Base-by-base conservation (phyloP, 306 rosid genomes). In the Nissolia schottii region DNA sequence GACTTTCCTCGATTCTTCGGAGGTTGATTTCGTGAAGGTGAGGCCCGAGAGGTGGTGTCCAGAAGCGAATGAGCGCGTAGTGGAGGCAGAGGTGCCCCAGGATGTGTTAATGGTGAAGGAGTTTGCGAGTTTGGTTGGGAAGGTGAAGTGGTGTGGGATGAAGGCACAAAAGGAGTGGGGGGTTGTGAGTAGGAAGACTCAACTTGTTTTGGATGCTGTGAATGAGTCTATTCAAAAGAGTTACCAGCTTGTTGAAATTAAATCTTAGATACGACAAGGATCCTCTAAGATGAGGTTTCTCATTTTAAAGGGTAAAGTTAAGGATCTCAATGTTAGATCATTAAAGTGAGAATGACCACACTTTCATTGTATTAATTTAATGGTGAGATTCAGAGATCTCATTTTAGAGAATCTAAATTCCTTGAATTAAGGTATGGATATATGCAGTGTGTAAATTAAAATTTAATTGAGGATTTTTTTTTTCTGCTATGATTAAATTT, bases 51-150 rank as follows among this genome's bases (percentile, higher is more conserved):
- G n/a, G 65, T 80, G 84, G 84, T 80, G 81, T 5, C 84, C 84
- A 0, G 70, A 70, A 27, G 16, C 74, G 0, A 80, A 70, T 75
- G 66, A 75, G 18, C 84, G 70, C 22, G 66, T 75, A 4, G 78
- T 80, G 0, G 81, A 80, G 22, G 70, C 84, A 0, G 23, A 70
- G 29, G 29, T 56, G 7, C 14, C 75, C 20, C 84, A 80, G 64
- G 84, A 80, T 22, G 75, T 80, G 63, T 76, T n/a, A 37, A 80
- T 80, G 84, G 74, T 80, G n/a, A 70, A 63, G 60, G 78, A 80
- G 70, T 80, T 80, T 64, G 45, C 70, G 4, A 35, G 28, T 10
- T 48, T 80, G 22, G 84, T 80, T 61, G 8, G 3, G 0, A 80
- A 70, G 57, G 23, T 80, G n/a, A 64, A 74, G 80, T 2, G 3